Base-by-base conservation (phyloP, 164 flowering plant species). In the Akebia trifoliata region DNA sequence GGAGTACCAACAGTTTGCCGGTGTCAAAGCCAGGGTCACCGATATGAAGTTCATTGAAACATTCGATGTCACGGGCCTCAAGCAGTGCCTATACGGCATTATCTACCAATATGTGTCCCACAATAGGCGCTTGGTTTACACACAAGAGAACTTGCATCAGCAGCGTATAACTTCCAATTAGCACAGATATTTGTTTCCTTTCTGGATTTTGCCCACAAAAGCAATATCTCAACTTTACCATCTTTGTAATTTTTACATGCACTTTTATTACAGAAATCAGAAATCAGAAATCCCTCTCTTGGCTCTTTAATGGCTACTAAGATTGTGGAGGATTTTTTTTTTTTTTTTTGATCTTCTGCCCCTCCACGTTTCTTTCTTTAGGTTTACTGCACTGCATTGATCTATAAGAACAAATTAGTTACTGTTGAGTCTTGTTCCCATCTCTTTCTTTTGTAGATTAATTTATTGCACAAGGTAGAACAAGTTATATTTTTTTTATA, bases 1-100 rank as follows among this genome's bases (percentile, higher is more conserved):
- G 63, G 95, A 90, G 70, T 86, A 90, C 75, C 75, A 74, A 64
- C 76, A 56, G 1, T 90, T 76, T 65, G 95, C 97, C 5, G 92
- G 86, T 0, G 61, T 63, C 37, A 86, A 86, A 66, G 71, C 78
- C 30, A 76, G 97, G 72, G 39, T 14, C 2, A 71, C 80, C 0
- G 97, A 89, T 54, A 43, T 85, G 78, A 74, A 20, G 20, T 90
- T 90, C 51, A 72, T 90, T 10, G 92, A 86, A 74, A 39, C 40
- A 48, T 90, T 73, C 50, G 87, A 90, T 17, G 62, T 70, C 4
- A 17, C 63, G 6, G 35, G 62, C 64, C 68, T 86, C 56, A 74
- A 75, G 69, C 88, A 81, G 28, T 74, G 86, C 60, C 77, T 82
- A 7, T 76, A 78, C 72, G 79, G 84, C 72, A 70, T 82, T 24